Evolutionary conservation across 2,329 filamentous ascomycete species (phyloP).

Genomic region (Tolypocladium cylindrosporum): DNA sequence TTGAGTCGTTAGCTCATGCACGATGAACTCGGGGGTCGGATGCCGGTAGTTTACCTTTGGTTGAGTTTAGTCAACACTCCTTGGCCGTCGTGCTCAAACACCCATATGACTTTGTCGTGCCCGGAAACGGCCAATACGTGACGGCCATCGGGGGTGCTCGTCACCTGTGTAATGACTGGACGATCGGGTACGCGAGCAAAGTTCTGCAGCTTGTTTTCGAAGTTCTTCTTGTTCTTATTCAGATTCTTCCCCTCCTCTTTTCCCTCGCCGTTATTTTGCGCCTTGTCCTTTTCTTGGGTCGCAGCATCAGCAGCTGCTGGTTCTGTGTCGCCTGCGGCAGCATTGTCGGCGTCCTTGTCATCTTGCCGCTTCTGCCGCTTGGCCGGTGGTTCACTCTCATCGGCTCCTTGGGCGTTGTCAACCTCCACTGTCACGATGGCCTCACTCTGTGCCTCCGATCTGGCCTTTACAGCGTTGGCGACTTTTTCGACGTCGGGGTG

Average conservation of each 20-base stretch:
- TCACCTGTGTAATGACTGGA: constrained; percentile 60
- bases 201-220: constrained; percentile 16
- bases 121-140: constrained; percentile 70
- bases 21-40: not conserved
- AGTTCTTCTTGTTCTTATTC: constrained; percentile 14
- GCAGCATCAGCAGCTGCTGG: not conserved
- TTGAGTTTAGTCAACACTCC: constrained; percentile 59
- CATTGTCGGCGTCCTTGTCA: constrained; percentile 9
- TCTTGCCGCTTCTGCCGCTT: constrained; percentile 24
- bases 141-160: constrained; percentile 50
- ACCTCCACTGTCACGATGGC: constrained; percentile 5
- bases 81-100: constrained; percentile 58
- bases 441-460: constrained; percentile 6
- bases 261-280: constrained; percentile 10
- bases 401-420: constrained; percentile 7
- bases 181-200: constrained; percentile 31
- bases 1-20: constrained; percentile 13
- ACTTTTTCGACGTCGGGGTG: constrained; percentile 31
- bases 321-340: not conserved
- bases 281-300: constrained; percentile 5
- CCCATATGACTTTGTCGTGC: constrained; percentile 86
- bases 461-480: constrained; percentile 16
- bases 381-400: constrained; percentile 20
- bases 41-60: constrained; percentile 44
- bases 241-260: constrained; percentile 9